Base-by-base conservation (phyloP, 805 yeast species). In the Candida quercuum region DNA sequence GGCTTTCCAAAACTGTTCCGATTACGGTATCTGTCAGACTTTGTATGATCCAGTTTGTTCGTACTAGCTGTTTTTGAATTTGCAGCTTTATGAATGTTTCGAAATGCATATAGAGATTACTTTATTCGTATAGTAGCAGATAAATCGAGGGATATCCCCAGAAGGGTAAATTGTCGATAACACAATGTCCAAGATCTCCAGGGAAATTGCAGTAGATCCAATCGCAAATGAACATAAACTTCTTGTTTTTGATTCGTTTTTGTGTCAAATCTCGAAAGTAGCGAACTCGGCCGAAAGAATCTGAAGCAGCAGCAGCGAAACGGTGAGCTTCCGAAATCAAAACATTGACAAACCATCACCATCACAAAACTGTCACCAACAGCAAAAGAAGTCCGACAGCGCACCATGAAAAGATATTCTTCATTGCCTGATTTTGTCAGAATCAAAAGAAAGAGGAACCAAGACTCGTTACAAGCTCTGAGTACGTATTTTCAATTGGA, bases 401-500 rank as follows among this genome's bases (percentile, higher is more conserved):
- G 15, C 4, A 14, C 23, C 1, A 40, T 33, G 39, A 36, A 35
- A 10, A 34, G 41, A 32, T 25, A 33, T n/a, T 13, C 32, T 5
- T 29, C 32, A 5, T 32, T 54, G 11, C 95, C 95, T 2, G 74
- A 72, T 37, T 68, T 83, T 19, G 78, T 91, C 30, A 72, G 96
- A 41, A 84, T 91, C 56, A 91, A 93, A 60, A 72, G 98, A 41
- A 82, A 83, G 53, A 71, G 96, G 42, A 80, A 77, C 37, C 93
- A 87, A 51, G 96, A 86, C 48, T 95, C 97, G 3, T 67, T 91
- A 18, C 87, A 85, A 48, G 95, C 96, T 1, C 68, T 89, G 50
- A 49, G 67, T 65, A 51, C 32, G 67, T 54, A 5, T 19, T 13
- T 29, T 18, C 11, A 18, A 4, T 6, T 28, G n/a, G 8, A 6